These are phyloP conservation scores for Noccaea caerulescens DNA, from an alignment of 345 rosid species.

Conservation along the genomic window DNA sequence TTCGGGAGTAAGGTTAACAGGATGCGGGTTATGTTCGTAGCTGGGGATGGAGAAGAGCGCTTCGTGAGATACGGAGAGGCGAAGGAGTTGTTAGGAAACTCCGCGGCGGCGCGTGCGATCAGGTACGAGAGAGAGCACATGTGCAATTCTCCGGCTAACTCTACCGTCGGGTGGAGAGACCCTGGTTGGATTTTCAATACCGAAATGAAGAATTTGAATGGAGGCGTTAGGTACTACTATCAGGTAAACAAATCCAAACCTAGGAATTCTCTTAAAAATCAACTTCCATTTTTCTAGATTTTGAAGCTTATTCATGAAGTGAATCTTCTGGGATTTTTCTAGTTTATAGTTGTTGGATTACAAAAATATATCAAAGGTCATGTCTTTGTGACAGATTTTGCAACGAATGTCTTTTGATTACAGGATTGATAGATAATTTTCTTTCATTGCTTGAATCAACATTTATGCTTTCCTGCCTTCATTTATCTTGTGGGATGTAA, in stretches of 20 bases:
- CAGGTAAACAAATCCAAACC: constrained; percentile 52
- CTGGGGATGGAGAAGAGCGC: constrained; percentile 67
- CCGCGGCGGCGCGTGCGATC: constrained; percentile 56
- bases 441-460: not conserved
- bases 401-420: not conserved
- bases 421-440: constrained; percentile 1
- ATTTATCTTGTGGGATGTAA: not conserved
- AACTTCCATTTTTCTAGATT: not conserved
- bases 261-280: constrained; percentile 1
- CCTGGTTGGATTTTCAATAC: constrained; percentile 87
- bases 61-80: constrained; percentile 69
- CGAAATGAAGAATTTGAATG: constrained; percentile 61
- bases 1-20: constrained; percentile 55
- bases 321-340: not conserved
- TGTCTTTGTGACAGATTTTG: not conserved
- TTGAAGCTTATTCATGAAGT: not conserved
- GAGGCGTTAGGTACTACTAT: constrained; percentile 69
- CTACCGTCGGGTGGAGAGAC: constrained; percentile 84
- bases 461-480: not conserved
- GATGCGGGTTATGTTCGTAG: constrained; percentile 85
- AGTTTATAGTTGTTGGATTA: not conserved
- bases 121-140: constrained; percentile 82
- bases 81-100: constrained; percentile 49
- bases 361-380: not conserved
- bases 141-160: constrained; percentile 88